Percentiles rank a stretch among this genome's conserved stretches.
Evolutionary conservation across 768 basidiomycete species (phyloP).

Genomic region (Boletus tylopilopsis): DNA sequence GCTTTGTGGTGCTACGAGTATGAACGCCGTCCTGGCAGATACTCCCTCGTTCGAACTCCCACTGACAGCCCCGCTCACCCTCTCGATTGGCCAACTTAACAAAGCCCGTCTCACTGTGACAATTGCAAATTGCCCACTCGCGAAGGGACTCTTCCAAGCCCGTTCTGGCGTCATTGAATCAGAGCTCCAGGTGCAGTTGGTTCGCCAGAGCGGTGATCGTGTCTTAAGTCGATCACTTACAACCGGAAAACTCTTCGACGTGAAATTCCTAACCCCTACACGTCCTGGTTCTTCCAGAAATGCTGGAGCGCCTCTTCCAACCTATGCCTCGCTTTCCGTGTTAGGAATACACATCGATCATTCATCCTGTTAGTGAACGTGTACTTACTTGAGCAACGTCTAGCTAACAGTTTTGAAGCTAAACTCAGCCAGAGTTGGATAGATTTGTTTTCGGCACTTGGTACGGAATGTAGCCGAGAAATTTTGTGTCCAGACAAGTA

Average conservation of each 20-base stretch:
- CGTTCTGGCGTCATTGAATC: not conserved
- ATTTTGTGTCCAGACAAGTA: slow-evolving; percentile 8
- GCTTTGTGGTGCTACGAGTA: too few species aligned
- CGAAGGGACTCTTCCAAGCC: slow-evolving; percentile 14
- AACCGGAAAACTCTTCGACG: slow-evolving; percentile 18
- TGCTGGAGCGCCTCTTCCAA: not conserved
- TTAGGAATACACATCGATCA: slow-evolving; percentile 6
- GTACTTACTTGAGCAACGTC: not conserved
- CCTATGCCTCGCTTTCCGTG: slow-evolving; percentile 15
- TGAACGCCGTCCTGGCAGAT: slow-evolving; percentile 3
- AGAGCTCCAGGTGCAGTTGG: slow-evolving; percentile 1
- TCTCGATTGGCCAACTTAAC: not conserved
- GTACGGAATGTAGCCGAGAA: not conserved
- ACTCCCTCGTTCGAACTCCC: not conserved
- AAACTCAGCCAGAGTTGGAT: slow-evolving; percentile 9
- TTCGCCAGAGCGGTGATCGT: slow-evolving; percentile 2
- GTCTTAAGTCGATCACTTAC: slow-evolving; percentile 12
- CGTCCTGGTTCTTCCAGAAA: too few species aligned
- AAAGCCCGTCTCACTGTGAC: slow-evolving; percentile 12
- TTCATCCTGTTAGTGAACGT: slow-evolving; percentile 8
- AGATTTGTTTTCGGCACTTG: not conserved
- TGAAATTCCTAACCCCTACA: slow-evolving; percentile 17
- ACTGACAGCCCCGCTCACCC: not conserved
- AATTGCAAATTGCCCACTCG: slow-evolving; percentile 14
- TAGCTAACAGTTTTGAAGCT: slow-evolving; percentile 11